Base-by-base conservation (phyloP, 805 yeast species). In the Aciculoconidium aculeatum region DNA sequence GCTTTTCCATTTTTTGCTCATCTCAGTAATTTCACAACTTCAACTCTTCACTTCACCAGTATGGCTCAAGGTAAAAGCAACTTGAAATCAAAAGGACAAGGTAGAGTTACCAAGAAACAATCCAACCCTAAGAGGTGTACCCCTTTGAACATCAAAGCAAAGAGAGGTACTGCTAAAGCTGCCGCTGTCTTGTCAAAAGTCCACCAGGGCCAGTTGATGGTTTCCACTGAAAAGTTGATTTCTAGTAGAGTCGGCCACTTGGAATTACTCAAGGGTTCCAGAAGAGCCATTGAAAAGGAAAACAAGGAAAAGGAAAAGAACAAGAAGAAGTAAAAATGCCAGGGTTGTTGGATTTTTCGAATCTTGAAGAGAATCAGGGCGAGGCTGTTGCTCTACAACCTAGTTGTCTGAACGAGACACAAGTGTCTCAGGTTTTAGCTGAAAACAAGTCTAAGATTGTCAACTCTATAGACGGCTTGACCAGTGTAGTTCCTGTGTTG, bases 181-280 rank as follows among this genome's bases (percentile, higher is more conserved):
- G 61, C 77, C 39, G 66, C 69, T 34, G 75, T 75, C 42, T 59
- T 81, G 34, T 62, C 69, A 28, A 80, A 77, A 52, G 64, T 68
- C 22, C 82, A 75, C 48, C 54, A 65, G 21, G 69, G 74, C 3
- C 72, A 66, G 42, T 74, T 64, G 51, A 65, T 58, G 27, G 49
- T 74, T 3, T 65, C 73, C 23, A 90, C 97, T 3, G 98, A 90
- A 58, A 86, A 76, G 59, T 67, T 86, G 34, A 75, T 90, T 42
- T 79, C 96, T 2, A 70, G 94, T 33, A 72, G 90, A 53, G 96
- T 90, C 6, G 98, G 98, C 15, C 97, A 90, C 55, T 68, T 90
- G 46, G 98, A 90, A 60, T 53, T 90, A 21, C 63, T 90, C 40
- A 87, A 84, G 55, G 98, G 98, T 10, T 78, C 92, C 6, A 77